Evolutionary conservation across 176 grass and related monocot species (phyloP), one percentile per base, ranked within the genome.

Genomic region (Urochloa ruziziensis): DNA sequence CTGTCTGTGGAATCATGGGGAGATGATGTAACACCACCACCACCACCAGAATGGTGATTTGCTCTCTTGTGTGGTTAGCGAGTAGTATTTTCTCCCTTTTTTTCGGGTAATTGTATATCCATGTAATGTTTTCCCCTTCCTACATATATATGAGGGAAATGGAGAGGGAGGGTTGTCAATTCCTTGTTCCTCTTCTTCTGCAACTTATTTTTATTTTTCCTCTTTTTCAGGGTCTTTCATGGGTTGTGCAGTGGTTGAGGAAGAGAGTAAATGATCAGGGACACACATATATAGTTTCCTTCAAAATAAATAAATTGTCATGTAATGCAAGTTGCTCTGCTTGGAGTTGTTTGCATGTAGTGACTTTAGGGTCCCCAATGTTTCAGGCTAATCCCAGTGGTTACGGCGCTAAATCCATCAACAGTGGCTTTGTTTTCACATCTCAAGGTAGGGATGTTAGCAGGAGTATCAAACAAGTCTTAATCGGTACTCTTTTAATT

Each of bases 41-140:
- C 25, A 48, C 14, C 42, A 51, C 6, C 30, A 78, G 28, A 17
- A 39, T 83, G 80, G 49, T 86, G 79, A 43, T 83, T 79, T 90
- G 70, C 80, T 74, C 89, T 43, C 74, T 67, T 79, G 79, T 83
- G 74, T 78, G 84, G 84, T 62, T 65, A 71, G 71, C 40, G 48
- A 51, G 23, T 59, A n/a, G 33, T 75, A n/a, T 75, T 47, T 9
- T 16, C 13, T 25, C 21, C 9, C 24, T 33, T 27, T 43, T 70
- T 56, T 62, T 24, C 8, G 36, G 63, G 23, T 47, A 85, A 76
- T 42, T 91, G 81, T 84, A 81, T 76, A 91, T 88, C 53, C 77
- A 91, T 88, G 85, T 88, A 65, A 88, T 88, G 70, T 82, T 77
- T 87, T 73, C 18, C 82, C 82, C 73, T 82, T 82, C 37, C 62